phyloP scores from a whole-genome alignment of 2,329 filamentous ascomycete species.

The Cladosporium oxysporum region DNA sequence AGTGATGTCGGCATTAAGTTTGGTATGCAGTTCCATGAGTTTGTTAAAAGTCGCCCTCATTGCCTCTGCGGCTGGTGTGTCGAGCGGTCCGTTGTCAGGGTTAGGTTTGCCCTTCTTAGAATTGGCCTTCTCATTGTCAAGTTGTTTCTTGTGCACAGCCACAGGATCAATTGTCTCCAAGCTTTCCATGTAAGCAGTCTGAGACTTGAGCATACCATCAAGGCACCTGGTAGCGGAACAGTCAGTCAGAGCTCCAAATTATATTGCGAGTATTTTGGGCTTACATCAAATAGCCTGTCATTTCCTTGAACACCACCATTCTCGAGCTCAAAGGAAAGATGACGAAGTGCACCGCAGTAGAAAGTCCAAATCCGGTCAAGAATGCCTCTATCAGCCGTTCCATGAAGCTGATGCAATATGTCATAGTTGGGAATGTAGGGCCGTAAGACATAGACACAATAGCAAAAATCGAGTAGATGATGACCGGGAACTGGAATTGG shows the following conservation, averaged over 20 bases:
- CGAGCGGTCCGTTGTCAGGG: slow-evolving; percentile 60
- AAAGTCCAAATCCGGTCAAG: slow-evolving; percentile 64
- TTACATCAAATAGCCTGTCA: slow-evolving; percentile 58
- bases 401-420: slow-evolving; percentile 56
- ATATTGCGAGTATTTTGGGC: neutral
- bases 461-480: slow-evolving; percentile 69
- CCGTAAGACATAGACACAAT: slow-evolving; percentile 66
- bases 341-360: slow-evolving; percentile 63
- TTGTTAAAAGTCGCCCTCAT: slow-evolving; percentile 32
- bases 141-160: slow-evolving; percentile 21
- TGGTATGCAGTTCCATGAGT: slow-evolving; percentile 60
- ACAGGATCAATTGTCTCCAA: slow-evolving; percentile 59
- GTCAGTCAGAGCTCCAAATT: neutral
- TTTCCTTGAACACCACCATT: slow-evolving; percentile 63
- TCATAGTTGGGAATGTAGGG: slow-evolving; percentile 58
- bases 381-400: slow-evolving; percentile 60
- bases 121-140: slow-evolving; percentile 22
- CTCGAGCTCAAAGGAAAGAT: slow-evolving; percentile 68
- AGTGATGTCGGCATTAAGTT: slow-evolving; percentile 65
- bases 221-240: slow-evolving; percentile 43
- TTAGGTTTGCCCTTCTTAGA: slow-evolving; percentile 31
- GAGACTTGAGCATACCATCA: slow-evolving; percentile 58
- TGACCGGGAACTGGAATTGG: slow-evolving; percentile 67
- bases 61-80: slow-evolving; percentile 35
- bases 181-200: slow-evolving; percentile 64